Evolutionary conservation across 176 grass and related monocot species (phyloP).

Genomic region (Oryza nivara): DNA sequence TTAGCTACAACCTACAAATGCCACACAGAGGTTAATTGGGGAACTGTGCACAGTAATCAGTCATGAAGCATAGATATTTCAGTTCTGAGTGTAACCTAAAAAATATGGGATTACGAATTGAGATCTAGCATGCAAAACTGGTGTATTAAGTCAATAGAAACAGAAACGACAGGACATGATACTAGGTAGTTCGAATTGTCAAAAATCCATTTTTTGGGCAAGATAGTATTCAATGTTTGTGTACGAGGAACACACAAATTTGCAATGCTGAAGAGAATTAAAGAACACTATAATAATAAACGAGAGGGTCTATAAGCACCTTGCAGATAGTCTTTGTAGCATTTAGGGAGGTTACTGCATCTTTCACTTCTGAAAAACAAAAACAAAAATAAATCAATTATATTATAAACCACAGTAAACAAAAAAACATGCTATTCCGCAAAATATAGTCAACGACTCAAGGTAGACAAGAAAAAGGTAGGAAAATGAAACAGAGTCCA

Average conservation of each 20-base stretch:
- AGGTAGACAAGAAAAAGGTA: not conserved
- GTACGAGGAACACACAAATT: not conserved
- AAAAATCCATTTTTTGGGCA: not conserved
- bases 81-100: not conserved
- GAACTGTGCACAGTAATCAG: not conserved
- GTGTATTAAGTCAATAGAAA: not conserved
- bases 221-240: not conserved
- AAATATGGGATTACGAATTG: not conserved
- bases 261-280: not conserved
- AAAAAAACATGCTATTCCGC: not conserved
- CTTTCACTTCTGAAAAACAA: conserved; percentile 64
- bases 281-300: not conserved
- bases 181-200: not conserved
- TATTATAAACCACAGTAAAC: not conserved
- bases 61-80: not conserved
- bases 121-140: not conserved
- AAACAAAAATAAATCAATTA: not conserved
- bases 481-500: not conserved
- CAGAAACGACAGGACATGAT: not conserved
- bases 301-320: conserved; percentile 22
- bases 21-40: not conserved
- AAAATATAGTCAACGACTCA: not conserved
- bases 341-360: conserved; percentile 47
- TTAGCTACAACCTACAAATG: not conserved
- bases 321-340: conserved; percentile 66